Evolutionary conservation across 441 rosid genomes (phyloP), one percentile per base, ranked within the genome.

Genomic region (Metrosideros polymorpha): DNA sequence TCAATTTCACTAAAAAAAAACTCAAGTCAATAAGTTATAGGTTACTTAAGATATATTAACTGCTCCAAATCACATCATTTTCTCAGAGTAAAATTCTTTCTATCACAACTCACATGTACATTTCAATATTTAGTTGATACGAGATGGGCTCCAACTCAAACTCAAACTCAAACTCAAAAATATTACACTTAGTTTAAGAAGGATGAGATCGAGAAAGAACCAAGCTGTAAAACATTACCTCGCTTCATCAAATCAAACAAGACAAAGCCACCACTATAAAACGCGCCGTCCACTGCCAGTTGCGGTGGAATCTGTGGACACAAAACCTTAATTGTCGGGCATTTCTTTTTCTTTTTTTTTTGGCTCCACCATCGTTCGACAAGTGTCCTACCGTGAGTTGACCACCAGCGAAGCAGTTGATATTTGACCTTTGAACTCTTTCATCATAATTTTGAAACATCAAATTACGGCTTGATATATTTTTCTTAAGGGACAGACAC

Each of bases 401-500:
- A 35, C 79, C 79, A 24, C 14, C 47, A 5, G 25, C 47, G 47
- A 22, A 35, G n/a, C 79, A 22, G 79, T 71, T 39, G 47, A 66
- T 45, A 43, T 9, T 9, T 39, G 45, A 35, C 27, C 0, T 35
- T 30, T 32, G 6, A 35, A 9, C 77, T 19, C 1, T 10, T 66
- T 19, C 27, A 24, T 66, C 77, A 9, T 19, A 35, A 35, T 66
- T 35, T 66, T 45, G 24, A 42, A 27, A 19, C 45, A 35, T 66
- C 45, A 19, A 35, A 35, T 19, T 66, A 66, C 9, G 14, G 19
- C 45, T 17, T 35, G 9, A 17, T 17, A 29, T 14, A n/a, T 30
- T 59, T 30, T 0, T 2, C 2, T 18, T 0, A 4, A 9, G 6
- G 25, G 19, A 0, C 3, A 4, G 3, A 2, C 45, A 22, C 77